Base-by-base conservation (phyloP, 768 basidiomycete genomes). In the Suillus occidentalis region DNA sequence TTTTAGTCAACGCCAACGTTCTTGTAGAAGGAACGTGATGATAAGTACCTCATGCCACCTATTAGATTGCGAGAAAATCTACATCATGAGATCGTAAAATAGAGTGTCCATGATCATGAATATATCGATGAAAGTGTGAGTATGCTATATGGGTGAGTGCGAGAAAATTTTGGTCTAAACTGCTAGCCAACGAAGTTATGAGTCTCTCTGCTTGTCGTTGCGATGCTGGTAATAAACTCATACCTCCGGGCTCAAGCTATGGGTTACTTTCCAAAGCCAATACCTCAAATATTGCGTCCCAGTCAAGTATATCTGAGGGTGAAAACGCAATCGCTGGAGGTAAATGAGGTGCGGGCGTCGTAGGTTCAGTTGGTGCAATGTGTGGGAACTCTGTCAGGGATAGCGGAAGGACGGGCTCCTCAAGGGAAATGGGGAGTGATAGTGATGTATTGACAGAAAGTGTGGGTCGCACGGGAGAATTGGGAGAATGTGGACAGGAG, bases 201-300 rank as follows among this genome's bases (percentile, higher is more conserved):
- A 59, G 58, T 42, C 12, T 12, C 4, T 59, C 42, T 42, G 40
- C 40, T 28, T 28, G 25, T 20, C 18, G 20, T 36, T 55, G 40
- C 10, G 12, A 58, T 59, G 25, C 40, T 13, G 12, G 18, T 28
- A 6, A 31, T 20, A 18, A 42, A 42, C 40, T 20, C 39, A 3
- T 59, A 59, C 40, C 58, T 59, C 39, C 57, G 28, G 18, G 57
- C 57, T 20, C 25, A 28, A 31, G 20, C 16, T 59, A 59, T 59
- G 58, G 1, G 6, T 13, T 42, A 28, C 28, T 59, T 31, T 59
- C 25, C 40, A 64, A 61, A n/a, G 16, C 74, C 47, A 76, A 56
- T 28, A 72, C 36, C n/a, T 76, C 72, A 49, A 77, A 76, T 65
- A 76, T 76, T 18, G 39, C 61, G 53, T 76, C 76, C 75, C 75